A percentile compares a stretch with the other conserved stretches of the same genome.
These are phyloP conservation scores for Streptanthus diversifolius DNA, from an alignment of 345 rosid genomes.

Conservation along the genomic window DNA sequence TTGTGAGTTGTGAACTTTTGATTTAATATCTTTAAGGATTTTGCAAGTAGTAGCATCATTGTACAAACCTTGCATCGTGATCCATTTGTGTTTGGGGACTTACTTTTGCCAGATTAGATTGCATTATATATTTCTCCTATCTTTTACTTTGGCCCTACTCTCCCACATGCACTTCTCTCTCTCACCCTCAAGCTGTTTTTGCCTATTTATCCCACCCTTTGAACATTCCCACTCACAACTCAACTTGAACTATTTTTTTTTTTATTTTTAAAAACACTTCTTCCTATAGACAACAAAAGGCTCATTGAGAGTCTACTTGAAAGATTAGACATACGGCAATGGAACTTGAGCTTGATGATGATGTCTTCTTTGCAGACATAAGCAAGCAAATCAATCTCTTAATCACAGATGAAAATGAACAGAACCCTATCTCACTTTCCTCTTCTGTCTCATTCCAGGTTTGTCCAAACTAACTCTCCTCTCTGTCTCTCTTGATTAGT, in stretches of 20 bases:
- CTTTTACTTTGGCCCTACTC: conserved; percentile 30
- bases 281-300: background rate
- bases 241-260: conserved; percentile 8
- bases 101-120: conserved; percentile 32
- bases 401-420: conserved; percentile 83
- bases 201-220: conserved; percentile 30
- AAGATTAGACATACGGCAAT: conserved; percentile 2
- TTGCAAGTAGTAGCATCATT: conserved; percentile 32
- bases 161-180: conserved; percentile 35
- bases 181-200: conserved; percentile 6
- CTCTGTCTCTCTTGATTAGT: conserved; percentile 8
- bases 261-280: background rate
- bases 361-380: conserved; percentile 78
- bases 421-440: conserved; percentile 42
- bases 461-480: background rate
- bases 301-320: background rate
- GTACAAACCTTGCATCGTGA: conserved; percentile 29
- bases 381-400: conserved; percentile 89
- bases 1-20: conserved; percentile 26
- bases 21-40: conserved; percentile 5
- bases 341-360: conserved; percentile 82
- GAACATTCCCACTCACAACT: conserved; percentile 32
- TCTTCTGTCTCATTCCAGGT: conserved; percentile 82
- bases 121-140: conserved; percentile 12
- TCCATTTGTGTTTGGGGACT: conserved; percentile 34